These are phyloP conservation scores for Glycyrrhiza uralensis DNA, from an alignment of 306 rosid species.

Conservation along the genomic window DNA sequence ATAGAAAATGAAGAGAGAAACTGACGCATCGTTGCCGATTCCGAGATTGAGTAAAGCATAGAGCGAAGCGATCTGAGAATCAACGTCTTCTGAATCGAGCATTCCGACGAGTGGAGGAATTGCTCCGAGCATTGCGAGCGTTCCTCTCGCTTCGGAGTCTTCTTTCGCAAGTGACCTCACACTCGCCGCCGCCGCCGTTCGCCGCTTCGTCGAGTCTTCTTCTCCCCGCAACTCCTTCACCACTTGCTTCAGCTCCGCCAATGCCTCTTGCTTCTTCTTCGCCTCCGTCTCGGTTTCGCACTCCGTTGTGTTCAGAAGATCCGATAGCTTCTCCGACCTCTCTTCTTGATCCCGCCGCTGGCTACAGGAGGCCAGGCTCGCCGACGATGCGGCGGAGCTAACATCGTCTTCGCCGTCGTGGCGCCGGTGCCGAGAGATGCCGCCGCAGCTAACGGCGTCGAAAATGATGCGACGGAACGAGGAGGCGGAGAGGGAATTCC, in stretches of 20 bases:
- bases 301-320: slow-evolving; percentile 69
- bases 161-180: slow-evolving; percentile 78
- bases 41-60: slow-evolving; percentile 95
- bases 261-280: slow-evolving; percentile 56
- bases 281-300: slow-evolving; percentile 42
- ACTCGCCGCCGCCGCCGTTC: slow-evolving; percentile 64
- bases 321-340: slow-evolving; percentile 74
- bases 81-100: slow-evolving; percentile 63
- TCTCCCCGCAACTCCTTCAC: slow-evolving; percentile 63
- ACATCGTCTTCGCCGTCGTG: background rate
- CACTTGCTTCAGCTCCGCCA: slow-evolving; percentile 59
- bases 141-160: slow-evolving; percentile 57
- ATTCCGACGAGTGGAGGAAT: slow-evolving; percentile 88
- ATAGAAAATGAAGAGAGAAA: background rate
- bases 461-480: slow-evolving; percentile 65
- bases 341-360: background rate
- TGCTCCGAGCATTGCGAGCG: slow-evolving; percentile 87
- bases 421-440: slow-evolving; percentile 53
- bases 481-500: slow-evolving; percentile 52
- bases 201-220: slow-evolving; percentile 45
- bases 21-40: slow-evolving; percentile 88
- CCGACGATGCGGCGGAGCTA: background rate
- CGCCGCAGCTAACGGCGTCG: slow-evolving; percentile 87
- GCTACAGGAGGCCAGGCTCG: slow-evolving; percentile 19
- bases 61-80: slow-evolving; percentile 79